Evolutionary conservation across 768 basidiomycete genomes (phyloP).

Genomic region (Xerocomellus dryophilus): DNA sequence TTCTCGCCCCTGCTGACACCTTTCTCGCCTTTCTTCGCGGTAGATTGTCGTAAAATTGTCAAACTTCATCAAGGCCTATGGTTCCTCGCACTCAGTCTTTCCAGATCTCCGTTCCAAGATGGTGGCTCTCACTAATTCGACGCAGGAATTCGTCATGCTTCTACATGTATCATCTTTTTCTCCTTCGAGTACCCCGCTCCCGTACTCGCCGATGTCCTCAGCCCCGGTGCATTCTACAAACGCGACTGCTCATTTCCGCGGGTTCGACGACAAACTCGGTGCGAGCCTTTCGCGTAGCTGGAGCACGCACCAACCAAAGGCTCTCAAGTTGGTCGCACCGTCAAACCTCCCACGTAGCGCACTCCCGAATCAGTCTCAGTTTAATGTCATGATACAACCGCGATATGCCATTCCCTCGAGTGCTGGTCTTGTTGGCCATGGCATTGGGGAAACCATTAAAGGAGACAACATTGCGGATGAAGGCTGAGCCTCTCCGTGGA

Average conservation of each 20-base stretch:
- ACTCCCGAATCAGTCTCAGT: constrained; percentile 45
- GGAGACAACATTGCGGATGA: constrained; percentile 22
- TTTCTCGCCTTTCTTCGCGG: neutral
- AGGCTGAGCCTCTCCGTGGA: constrained; percentile 30
- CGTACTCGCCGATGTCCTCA: constrained; percentile 57
- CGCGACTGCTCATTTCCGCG: constrained; percentile 17
- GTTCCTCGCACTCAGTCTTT: constrained; percentile 53
- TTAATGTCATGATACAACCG: constrained; percentile 38
- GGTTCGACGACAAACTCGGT: constrained; percentile 46
- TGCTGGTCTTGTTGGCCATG: constrained; percentile 10
- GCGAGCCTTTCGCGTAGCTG: constrained; percentile 57
- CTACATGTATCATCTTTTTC: constrained; percentile 83
- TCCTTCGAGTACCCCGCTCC: constrained; percentile 49
- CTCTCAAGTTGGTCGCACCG: constrained; percentile 37
- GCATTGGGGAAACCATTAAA: constrained; percentile 13
- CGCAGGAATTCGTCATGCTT: constrained; percentile 84
- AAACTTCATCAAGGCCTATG: constrained; percentile 64
- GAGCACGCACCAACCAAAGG: constrained; percentile 48
- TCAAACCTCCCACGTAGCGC: constrained; percentile 52
- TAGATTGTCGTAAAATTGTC: constrained; percentile 78
- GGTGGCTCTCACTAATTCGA: constrained; percentile 74
- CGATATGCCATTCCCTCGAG: constrained; percentile 10
- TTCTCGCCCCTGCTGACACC: constrained; percentile 3
- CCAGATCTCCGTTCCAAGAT: constrained; percentile 64
- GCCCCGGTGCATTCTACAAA: constrained; percentile 24